These are phyloP conservation scores for Raffaelea arxii DNA, from an alignment of 2,329 filamentous ascomycete species.

Conservation along the genomic window DNA sequence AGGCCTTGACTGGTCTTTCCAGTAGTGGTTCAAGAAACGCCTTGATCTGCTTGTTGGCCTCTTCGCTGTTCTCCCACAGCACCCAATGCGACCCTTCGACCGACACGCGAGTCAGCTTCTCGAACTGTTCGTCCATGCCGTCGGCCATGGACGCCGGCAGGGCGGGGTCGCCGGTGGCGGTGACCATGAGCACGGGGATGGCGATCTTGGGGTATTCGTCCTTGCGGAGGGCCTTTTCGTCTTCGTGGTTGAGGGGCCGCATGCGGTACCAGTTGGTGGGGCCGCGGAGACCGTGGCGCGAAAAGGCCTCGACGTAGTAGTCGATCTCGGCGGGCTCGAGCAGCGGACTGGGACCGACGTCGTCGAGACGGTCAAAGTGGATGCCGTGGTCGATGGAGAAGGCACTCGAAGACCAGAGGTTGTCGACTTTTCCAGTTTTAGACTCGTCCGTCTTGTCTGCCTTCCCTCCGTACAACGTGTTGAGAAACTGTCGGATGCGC, in stretches of 20 bases:
- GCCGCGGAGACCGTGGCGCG: slow-evolving; percentile 63
- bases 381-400: slow-evolving; percentile 48
- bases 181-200: slow-evolving; percentile 64
- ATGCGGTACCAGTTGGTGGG: slow-evolving; percentile 86
- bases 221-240: slow-evolving; percentile 52
- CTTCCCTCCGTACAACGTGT: slow-evolving; percentile 58
- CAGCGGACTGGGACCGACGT: slow-evolving; percentile 46
- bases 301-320: slow-evolving; percentile 65
- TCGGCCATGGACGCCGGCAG: slow-evolving; percentile 61
- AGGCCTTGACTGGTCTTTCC: slow-evolving; percentile 19
- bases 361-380: slow-evolving; percentile 50
- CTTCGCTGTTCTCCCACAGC: slow-evolving; percentile 59
- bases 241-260: slow-evolving; percentile 60
- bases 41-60: slow-evolving; percentile 59
- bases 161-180: slow-evolving; percentile 60
- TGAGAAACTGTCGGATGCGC: slow-evolving; percentile 56
- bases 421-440: slow-evolving; percentile 22
- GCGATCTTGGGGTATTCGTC: slow-evolving; percentile 40
- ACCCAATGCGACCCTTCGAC: slow-evolving; percentile 75
- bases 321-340: slow-evolving; percentile 62
- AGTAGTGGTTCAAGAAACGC: slow-evolving; percentile 55
- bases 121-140: slow-evolving; percentile 61
- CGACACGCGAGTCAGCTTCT: slow-evolving; percentile 53
- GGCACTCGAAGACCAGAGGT: slow-evolving; percentile 32
- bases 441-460: slow-evolving; percentile 34